These are phyloP conservation scores for Carex parvula DNA, from an alignment of 176 grass and related monocot genomes.

Conservation along the genomic window DNA sequence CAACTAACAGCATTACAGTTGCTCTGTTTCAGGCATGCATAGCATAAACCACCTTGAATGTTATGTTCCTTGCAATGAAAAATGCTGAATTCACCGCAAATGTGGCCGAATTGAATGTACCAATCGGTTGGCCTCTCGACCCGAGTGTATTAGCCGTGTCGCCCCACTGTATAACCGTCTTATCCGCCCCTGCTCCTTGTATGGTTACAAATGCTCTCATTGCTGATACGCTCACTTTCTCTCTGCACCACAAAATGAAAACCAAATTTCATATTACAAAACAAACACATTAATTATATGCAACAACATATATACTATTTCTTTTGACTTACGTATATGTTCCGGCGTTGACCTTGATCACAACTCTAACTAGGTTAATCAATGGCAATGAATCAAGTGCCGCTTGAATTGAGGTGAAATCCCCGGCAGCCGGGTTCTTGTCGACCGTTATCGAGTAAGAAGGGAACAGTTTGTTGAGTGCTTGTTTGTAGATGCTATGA, in stretches of 20 bases:
- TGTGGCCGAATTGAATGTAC: constrained; percentile 77
- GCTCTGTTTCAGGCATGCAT: constrained; percentile 13
- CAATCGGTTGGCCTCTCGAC: constrained; percentile 50
- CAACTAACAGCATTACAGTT: constrained; percentile 13
- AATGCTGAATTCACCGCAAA: constrained; percentile 88
- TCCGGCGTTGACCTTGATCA: constrained; percentile 92
- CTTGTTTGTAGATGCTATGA: constrained; percentile 49
- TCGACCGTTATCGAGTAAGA: constrained; percentile 64
- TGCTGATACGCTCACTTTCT: constrained; percentile 86
- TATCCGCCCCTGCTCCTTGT: constrained; percentile 71
- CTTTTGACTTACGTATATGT: constrained; percentile 67
- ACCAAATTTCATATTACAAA: neutral
- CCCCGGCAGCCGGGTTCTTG: constrained; percentile 41
- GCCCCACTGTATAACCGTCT: constrained; percentile 75
- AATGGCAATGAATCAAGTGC: constrained; percentile 76
- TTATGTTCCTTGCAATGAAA: constrained; percentile 94
- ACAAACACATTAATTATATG: neutral
- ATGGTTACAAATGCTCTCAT: constrained; percentile 78
- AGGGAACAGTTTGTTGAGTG: constrained; percentile 43
- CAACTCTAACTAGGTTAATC: constrained; percentile 79
- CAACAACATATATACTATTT: neutral
- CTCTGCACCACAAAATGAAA: constrained; percentile 36
- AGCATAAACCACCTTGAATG: constrained; percentile 57
- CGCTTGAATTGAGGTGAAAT: constrained; percentile 81
- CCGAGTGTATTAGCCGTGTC: constrained; percentile 68